These are phyloP conservation scores for Candida nemodendra DNA, from an alignment of 805 yeast genomes.

Conservation along the genomic window DNA sequence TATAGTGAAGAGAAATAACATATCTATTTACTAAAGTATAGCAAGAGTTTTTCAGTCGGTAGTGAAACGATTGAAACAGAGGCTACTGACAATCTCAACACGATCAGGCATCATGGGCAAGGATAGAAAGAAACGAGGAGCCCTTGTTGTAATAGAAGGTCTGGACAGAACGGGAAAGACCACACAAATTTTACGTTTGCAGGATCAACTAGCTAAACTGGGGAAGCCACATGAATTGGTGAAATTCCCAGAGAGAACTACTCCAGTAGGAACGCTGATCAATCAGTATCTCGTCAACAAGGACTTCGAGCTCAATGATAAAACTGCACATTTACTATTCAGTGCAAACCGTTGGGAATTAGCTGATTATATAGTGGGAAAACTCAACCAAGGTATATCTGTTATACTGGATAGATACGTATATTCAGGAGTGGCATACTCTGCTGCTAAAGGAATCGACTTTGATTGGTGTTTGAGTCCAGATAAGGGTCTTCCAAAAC, in stretches of 20 bases:
- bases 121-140: constrained; percentile 55
- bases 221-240: constrained; percentile 46
- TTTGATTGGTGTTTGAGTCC: constrained; percentile 78
- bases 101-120: too few relatives aligned
- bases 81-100: too few relatives aligned
- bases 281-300: constrained; percentile 64
- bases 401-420: constrained; percentile 84
- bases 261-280: constrained; percentile 77
- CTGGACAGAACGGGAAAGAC: constrained; percentile 94
- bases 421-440: constrained; percentile 91
- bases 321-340: constrained; percentile 82
- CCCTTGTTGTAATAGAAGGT: constrained; percentile 83
- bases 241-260: constrained; percentile 87
- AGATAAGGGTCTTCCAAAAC: constrained; percentile 81
- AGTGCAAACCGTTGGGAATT: constrained; percentile 96
- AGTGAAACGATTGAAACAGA: too few relatives aligned
- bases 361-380: constrained; percentile 42
- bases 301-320: constrained; percentile 56
- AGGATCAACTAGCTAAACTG: constrained; percentile 24
- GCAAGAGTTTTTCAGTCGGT: too few relatives aligned
- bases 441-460: constrained; percentile 77
- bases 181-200: constrained; percentile 61
- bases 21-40: too few relatives aligned
- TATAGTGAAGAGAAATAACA: too few relatives aligned
- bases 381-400: constrained; percentile 50